Conservation (phyloP, 805 yeast genomes). For the Metschnikowia borealis region DNA sequence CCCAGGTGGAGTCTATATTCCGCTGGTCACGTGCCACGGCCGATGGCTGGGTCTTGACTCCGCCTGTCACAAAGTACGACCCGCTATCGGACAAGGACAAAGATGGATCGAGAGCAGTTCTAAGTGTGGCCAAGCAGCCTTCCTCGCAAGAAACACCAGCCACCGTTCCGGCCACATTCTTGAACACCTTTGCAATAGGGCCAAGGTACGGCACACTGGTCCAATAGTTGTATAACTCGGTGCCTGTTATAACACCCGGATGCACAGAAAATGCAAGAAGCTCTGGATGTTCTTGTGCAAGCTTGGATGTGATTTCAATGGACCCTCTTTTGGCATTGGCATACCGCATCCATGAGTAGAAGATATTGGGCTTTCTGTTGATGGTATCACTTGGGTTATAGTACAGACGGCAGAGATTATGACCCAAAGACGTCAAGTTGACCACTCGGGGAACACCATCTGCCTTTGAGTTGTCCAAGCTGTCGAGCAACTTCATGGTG, state of each 20-base stretch:
- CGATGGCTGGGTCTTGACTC: slow-evolving; percentile 22
- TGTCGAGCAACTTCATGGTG: slow-evolving; percentile 28
- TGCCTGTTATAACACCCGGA: slow-evolving; percentile 36
- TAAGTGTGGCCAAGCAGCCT: slow-evolving; percentile 32
- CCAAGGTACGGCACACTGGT: slow-evolving; percentile 24
- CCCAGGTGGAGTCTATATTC: slow-evolving; percentile 27
- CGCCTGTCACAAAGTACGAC: slow-evolving; percentile 31
- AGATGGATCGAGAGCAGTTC: slow-evolving; percentile 29
- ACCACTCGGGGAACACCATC: slow-evolving; percentile 27
- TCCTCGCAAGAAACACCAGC: slow-evolving; percentile 32
- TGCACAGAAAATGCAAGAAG: slow-evolving; percentile 34
- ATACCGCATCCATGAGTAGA: slow-evolving; percentile 33
- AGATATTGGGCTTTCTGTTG: slow-evolving; percentile 22
- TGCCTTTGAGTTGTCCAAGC: slow-evolving; percentile 19
- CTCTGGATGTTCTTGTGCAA: slow-evolving; percentile 27
- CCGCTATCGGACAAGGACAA: slow-evolving; percentile 27
- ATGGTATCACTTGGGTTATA: slow-evolving; percentile 24
- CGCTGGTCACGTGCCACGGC: slow-evolving; percentile 22
- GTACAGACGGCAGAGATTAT: slow-evolving; percentile 22
- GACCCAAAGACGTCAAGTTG: slow-evolving; percentile 32
- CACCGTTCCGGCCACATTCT: slow-evolving; percentile 14
- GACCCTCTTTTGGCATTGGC: slow-evolving; percentile 32
- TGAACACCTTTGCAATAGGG: slow-evolving; percentile 14
- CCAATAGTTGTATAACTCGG: slow-evolving; percentile 32
- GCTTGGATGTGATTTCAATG: slow-evolving; percentile 28